Percentiles rank a stretch among this genome's conserved stretches.
These are phyloP conservation scores for Apiospora saccharicola DNA, from an alignment of 2,329 filamentous ascomycete species.

Conservation along the genomic window DNA sequence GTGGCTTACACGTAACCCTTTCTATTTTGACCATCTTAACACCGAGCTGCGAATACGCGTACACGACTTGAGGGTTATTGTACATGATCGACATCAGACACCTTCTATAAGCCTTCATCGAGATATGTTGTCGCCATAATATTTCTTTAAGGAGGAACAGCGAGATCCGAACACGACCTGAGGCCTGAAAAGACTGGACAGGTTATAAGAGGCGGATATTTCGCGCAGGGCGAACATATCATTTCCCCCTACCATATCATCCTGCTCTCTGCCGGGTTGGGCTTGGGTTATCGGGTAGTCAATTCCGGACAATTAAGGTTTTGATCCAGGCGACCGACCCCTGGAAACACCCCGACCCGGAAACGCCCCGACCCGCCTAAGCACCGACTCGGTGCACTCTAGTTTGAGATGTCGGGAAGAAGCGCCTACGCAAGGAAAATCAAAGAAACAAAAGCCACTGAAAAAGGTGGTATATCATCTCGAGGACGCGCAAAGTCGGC, in stretches of 20 bases:
- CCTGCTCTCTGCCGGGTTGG: not conserved
- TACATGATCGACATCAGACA: not conserved
- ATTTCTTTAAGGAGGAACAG: too few species aligned
- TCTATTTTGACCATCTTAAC: too few species aligned
- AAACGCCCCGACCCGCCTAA: too few species aligned
- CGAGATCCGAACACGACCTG: not conserved
- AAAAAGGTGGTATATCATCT: conserved; percentile 34
- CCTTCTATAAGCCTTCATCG: not conserved
- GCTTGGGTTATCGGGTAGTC: not conserved
- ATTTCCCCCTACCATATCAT: not conserved
- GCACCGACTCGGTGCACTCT: not conserved
- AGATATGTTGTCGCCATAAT: not conserved
- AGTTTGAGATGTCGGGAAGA: conserved; percentile 59
- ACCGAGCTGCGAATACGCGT: too few species aligned
- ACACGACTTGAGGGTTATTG: not conserved
- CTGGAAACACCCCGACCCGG: not conserved
- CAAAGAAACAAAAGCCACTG: conserved; percentile 53
- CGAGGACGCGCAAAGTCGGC: conserved; percentile 47
- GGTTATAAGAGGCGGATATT: not conserved
- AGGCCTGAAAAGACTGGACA: not conserved
- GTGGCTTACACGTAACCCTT: not conserved
- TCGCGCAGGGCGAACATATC: not conserved
- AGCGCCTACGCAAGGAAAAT: conserved; percentile 67
- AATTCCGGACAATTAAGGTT: not conserved
- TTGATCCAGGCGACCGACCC: not conserved